Conservation (phyloP, 306 rosid genomes). For the Prunus kanzakura region DNA sequence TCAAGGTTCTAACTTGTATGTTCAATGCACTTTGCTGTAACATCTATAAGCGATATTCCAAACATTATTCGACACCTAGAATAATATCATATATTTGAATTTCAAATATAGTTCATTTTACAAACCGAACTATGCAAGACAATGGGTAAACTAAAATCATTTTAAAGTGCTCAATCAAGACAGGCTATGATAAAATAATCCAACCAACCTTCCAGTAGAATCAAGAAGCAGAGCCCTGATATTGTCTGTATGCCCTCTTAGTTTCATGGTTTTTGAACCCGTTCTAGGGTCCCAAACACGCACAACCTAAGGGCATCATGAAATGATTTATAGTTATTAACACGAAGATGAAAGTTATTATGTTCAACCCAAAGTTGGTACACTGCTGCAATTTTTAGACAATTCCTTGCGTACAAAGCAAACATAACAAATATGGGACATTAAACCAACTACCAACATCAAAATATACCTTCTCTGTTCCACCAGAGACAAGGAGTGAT, state of each 20-base stretch:
- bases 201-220: slow-evolving; percentile 87
- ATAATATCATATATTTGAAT: not conserved
- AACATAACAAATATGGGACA: slow-evolving; percentile 17
- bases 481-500: slow-evolving; percentile 91
- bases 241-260: slow-evolving; percentile 94
- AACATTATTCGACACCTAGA: not conserved
- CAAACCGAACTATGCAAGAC: not conserved
- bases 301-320: slow-evolving; percentile 61
- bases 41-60: not conserved
- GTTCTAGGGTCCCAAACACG: slow-evolving; percentile 98
- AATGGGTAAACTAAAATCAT: not conserved
- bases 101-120: slow-evolving; percentile 8
- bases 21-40: not conserved
- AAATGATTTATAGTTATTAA: slow-evolving; percentile 18
- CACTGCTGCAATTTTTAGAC: slow-evolving; percentile 6
- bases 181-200: slow-evolving; percentile 3
- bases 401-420: slow-evolving; percentile 15
- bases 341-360: slow-evolving; percentile 1
- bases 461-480: slow-evolving; percentile 88
- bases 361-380: slow-evolving; percentile 3
- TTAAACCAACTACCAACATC: slow-evolving; percentile 24
- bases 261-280: slow-evolving; percentile 92
- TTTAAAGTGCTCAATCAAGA: not conserved
- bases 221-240: slow-evolving; percentile 90
- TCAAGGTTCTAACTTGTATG: not conserved